Percentiles rank a stretch among this genome's conserved stretches.
Conservation (phyloP, 257 asterid species). For the Ligustrum vulgare region DNA sequence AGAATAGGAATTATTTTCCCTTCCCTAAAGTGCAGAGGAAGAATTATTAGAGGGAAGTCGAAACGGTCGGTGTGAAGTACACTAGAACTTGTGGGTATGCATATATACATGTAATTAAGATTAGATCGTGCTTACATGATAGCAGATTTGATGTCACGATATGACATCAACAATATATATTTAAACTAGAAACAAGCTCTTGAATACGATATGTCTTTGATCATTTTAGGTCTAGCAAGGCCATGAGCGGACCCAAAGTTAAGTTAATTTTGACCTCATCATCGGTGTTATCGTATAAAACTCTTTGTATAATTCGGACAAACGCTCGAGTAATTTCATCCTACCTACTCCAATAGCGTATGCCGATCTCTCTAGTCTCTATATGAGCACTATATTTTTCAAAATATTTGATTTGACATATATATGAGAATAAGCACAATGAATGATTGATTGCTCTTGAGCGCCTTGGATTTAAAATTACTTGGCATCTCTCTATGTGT, state of each 20-base stretch:
- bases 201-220: not conserved
- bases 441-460: not conserved
- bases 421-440: not conserved
- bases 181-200: not conserved
- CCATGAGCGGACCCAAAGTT: too few relatives aligned
- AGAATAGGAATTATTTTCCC: not conserved
- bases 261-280: not conserved
- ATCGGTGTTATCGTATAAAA: not conserved
- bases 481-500: not conserved
- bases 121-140: not conserved
- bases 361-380: not conserved
- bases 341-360: not conserved
- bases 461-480: not conserved
- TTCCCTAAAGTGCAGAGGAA: not conserved
- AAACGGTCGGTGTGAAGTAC: not conserved
- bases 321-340: not conserved
- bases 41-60: not conserved
- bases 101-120: not conserved
- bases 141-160: not conserved
- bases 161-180: too few relatives aligned
- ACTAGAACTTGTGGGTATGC: not conserved
- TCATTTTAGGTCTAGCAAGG: not conserved
- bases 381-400: not conserved
- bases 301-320: too few relatives aligned
- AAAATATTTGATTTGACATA: constrained; percentile 8